Base-by-base conservation (phyloP, 2,329 filamentous ascomycete species). In the Epicoccum nigrum region DNA sequence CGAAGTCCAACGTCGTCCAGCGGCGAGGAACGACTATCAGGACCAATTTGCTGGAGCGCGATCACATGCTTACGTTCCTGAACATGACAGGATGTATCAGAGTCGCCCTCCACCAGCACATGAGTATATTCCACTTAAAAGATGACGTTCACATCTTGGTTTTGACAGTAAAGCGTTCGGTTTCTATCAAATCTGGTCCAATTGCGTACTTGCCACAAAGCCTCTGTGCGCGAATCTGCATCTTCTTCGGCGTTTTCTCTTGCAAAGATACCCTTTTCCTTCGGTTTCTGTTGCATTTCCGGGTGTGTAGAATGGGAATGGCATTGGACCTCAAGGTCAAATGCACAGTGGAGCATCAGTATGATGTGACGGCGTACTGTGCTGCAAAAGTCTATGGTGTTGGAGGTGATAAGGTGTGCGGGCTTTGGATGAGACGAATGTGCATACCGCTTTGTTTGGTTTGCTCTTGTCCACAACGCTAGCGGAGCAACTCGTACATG, bases 221-320 rank as follows among this genome's bases (percentile, higher is more conserved):
- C 30, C 43, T 42, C 9, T 34, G 37, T 50, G 37, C 37, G 31
- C 45, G 46, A 51, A 41, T 28, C 30, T 48, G 31, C 37, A 33
- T 56, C 42, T 54, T 60, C 54, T 31, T 39, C 45, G 35, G 58
- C 45, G 48, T 58, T 60, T 17, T 47, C 31, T 53, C 45, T 43
- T 51, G 46, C 45, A 45, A 56, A 61, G 62, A 67, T 66, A 67
- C 64, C 64, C 63, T 20, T 60, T 65, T 60, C 49, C 42, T 60
- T 56, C 32, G 54, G 37, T 61, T 39, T 31, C 28, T 52, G 27
- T 42, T 37, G 20, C 55, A 51, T 56, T 31, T 49, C 30, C 13
- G 19, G 49, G 4, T 39, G 31, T 46, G 9, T 25, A 25, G 9
- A 6, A 9, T 25, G 23, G 23, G 23, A 25, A 9, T 25, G 23